Percentiles rank a stretch among this genome's conserved stretches.
Evolutionary conservation across 108 stramenopile genomes (phyloP).

Genomic region (Pseudonitzschia multiseries): DNA sequence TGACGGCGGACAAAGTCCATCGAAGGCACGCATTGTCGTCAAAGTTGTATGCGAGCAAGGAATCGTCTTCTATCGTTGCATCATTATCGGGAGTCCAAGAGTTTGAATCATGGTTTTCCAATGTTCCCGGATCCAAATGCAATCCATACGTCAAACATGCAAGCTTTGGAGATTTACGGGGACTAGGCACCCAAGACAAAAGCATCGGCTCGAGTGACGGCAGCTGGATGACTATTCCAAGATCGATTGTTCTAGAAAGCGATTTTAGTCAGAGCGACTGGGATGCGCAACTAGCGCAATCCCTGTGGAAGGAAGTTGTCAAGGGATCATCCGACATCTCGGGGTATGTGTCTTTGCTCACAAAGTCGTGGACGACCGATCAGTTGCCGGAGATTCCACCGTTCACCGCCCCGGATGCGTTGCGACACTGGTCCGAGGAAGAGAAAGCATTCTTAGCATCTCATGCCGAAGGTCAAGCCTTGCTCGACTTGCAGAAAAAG

Average conservation of each 20-base stretch:
- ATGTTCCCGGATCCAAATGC: slow-evolving; percentile 9
- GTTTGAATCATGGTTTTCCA: slow-evolving; percentile 64
- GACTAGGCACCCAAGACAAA: slow-evolving; percentile 34
- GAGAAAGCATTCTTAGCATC: slow-evolving; percentile 42
- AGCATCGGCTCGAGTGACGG: slow-evolving; percentile 15
- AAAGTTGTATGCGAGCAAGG: background rate
- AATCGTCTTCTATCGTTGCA: background rate
- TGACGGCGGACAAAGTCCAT: background rate
- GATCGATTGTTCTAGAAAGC: slow-evolving; percentile 46
- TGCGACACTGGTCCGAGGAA: slow-evolving; percentile 71
- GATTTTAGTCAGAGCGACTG: slow-evolving; percentile 49
- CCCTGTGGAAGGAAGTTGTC: slow-evolving; percentile 59
- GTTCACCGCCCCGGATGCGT: slow-evolving; percentile 64
- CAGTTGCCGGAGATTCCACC: slow-evolving; percentile 34
- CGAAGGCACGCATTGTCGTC: background rate
- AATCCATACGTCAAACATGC: slow-evolving; percentile 41
- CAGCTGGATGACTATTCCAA: slow-evolving; percentile 42
- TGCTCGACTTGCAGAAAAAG: slow-evolving; percentile 43
- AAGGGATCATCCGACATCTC: slow-evolving; percentile 48
- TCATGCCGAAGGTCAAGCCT: slow-evolving; percentile 42
- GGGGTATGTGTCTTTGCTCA: slow-evolving; percentile 40
- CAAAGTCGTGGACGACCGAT: slow-evolving; percentile 1
- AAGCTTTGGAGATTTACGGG: slow-evolving; percentile 48
- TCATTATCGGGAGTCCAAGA: slow-evolving; percentile 39
- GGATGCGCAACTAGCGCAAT: slow-evolving; percentile 63